Conservation (phyloP, 768 basidiomycete species). For the Boletus reticuloceps region DNA sequence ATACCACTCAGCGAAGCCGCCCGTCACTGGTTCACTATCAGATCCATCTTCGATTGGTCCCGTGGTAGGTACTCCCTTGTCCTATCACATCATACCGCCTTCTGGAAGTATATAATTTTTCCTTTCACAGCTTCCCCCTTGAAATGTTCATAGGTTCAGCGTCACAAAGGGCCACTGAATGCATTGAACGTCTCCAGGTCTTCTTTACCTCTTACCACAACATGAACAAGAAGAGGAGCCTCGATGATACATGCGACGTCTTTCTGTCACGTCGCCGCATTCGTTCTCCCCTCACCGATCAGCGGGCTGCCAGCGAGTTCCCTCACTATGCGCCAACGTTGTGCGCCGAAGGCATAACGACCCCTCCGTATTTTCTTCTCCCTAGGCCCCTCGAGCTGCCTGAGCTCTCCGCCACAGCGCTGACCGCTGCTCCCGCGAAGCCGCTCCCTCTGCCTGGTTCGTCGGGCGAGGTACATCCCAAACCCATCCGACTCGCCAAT, state of each 20-base stretch:
- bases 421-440: neutral
- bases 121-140: constrained; percentile 18
- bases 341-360: constrained; percentile 5
- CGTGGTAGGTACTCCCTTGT: constrained; percentile 21
- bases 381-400: neutral
- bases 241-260: constrained; percentile 30
- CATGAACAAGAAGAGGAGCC: constrained; percentile 29
- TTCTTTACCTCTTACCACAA: constrained; percentile 17
- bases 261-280: constrained; percentile 24
- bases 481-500: constrained; percentile 12
- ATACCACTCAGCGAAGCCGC: constrained; percentile 18
- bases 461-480: constrained; percentile 15
- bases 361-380: constrained; percentile 7
- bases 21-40: neutral
- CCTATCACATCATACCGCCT: constrained; percentile 4
- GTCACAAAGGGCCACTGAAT: constrained; percentile 20
- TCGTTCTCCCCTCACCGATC: constrained; percentile 4
- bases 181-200: neutral
- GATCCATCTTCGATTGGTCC: constrained; percentile 7
- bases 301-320: constrained; percentile 11
- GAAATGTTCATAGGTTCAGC: neutral
- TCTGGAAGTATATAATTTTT: constrained; percentile 7
- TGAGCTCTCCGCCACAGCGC: too few species aligned
- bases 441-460: constrained; percentile 29
- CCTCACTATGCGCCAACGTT: constrained; percentile 2